Percentiles rank a stretch among this genome's conserved stretches.
Conservation (phyloP, 768 basidiomycete species). For the Termitomyces sp. region DNA sequence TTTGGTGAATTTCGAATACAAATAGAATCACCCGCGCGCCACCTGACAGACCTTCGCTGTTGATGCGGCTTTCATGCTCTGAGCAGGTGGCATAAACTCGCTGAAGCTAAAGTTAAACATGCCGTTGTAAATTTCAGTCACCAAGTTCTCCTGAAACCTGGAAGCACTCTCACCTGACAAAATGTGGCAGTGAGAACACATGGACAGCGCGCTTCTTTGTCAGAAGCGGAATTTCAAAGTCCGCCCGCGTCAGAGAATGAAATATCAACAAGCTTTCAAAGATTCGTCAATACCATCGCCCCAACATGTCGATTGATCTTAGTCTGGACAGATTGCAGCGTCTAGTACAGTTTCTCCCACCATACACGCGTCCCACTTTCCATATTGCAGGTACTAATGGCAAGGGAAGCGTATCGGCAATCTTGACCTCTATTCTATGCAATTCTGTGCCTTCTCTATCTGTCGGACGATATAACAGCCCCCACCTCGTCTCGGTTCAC, state of each 20-base stretch:
- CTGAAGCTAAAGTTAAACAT: not conserved
- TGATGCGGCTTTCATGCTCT: not conserved
- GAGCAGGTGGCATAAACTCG: not conserved
- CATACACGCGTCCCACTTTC: slow-evolving; percentile 72
- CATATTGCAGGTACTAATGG: slow-evolving; percentile 97
- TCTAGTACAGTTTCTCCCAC: slow-evolving; percentile 50
- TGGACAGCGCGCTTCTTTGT: not conserved
- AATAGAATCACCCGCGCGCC: not conserved
- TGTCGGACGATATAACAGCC: slow-evolving; percentile 87
- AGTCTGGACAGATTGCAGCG: slow-evolving; percentile 52
- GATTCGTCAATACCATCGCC: not conserved
- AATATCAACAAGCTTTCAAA: not conserved
- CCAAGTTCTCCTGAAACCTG: not conserved
- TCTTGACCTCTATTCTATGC: slow-evolving; percentile 71
- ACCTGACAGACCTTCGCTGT: not conserved
- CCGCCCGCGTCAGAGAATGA: not conserved
- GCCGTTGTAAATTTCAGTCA: not conserved
- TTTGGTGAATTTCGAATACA: not conserved
- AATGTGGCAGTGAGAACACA: not conserved
- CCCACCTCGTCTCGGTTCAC: slow-evolving; percentile 74
- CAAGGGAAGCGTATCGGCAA: slow-evolving; percentile 88
- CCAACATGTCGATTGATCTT: slow-evolving; percentile 61
- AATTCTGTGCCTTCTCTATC: slow-evolving; percentile 48
- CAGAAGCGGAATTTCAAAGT: not conserved
- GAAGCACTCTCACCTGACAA: not conserved